Percentiles rank a stretch among this genome's conserved stretches.
Conservation (phyloP, 345 rosid species). For the Salix dunnii region DNA sequence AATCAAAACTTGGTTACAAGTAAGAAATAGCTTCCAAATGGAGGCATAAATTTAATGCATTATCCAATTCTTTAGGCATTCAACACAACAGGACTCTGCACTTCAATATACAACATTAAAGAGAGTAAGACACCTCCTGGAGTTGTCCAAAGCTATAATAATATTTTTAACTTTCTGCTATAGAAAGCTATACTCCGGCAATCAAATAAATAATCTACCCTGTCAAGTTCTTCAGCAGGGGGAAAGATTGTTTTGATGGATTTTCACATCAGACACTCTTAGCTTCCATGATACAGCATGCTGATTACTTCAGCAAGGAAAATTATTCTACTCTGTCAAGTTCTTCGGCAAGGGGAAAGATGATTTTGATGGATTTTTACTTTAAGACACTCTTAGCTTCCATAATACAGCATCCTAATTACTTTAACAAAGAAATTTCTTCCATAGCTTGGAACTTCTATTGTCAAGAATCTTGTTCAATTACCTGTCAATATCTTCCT, state of each 20-base stretch:
- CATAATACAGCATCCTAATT: neutral
- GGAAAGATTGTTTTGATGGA: neutral
- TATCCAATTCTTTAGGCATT: slow-evolving; percentile 4
- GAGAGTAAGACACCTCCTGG: neutral
- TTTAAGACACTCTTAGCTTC: neutral
- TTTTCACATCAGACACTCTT: neutral
- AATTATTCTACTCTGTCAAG: neutral
- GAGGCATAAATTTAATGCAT: neutral
- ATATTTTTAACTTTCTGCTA: neutral
- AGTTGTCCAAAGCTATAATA: neutral
- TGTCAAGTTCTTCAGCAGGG: neutral
- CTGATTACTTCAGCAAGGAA: neutral
- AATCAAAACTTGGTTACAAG: slow-evolving; percentile 9
- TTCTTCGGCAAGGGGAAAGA: neutral
- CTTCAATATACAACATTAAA: neutral
- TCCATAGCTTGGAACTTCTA: neutral
- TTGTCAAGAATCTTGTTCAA: neutral
- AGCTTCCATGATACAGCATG: neutral
- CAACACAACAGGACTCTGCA: neutral
- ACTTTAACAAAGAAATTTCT: neutral
- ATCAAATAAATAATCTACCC: neutral
- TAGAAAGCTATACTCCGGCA: neutral
- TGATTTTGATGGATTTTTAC: neutral
- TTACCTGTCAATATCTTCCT: slow-evolving; percentile 41
- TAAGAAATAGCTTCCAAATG: neutral